Evolutionary conservation across 805 yeast genomes (phyloP), one percentile per base, ranked within the genome.

Genomic region (Ogataea methanolica): DNA sequence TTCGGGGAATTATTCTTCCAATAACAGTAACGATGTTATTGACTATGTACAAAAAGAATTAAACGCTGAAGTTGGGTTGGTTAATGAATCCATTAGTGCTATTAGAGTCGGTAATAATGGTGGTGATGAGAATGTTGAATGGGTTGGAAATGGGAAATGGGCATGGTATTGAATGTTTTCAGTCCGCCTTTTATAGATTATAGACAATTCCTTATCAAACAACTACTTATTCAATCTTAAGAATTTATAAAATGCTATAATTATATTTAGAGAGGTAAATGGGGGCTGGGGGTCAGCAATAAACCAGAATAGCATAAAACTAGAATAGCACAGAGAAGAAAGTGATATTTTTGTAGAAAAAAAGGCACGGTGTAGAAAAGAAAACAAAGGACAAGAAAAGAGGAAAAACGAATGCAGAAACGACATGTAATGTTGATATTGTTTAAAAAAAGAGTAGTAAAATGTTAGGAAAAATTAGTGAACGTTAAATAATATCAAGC

Each of bases 61-160:
- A 31, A 44, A 51, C 2, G 65, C 60, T 11, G 34, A 39, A 7
- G n/a, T 40, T 6, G 60, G 51, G 2, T 11, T 40, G 6, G 46
- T 42, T 15, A 60, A 61, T 48, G 43, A 45, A 9, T 58, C 61
- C 1, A 21, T 60, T 31, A 53, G 62, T 41, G 63, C 61, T 14
- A 36, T 59, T 15, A 21, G 47, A 21, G 38, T 54, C 46, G 36
- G 51, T 16, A 51, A 56, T 39, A 41, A 42, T 12, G 49, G 49
- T 4, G 16, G 15, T 6, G 41, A 44, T 4, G 16, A 17, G 9
- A 39, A 43, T 16, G 51, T 52, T n/a, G 50, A 41, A 7, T 61
- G 65, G 65, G 43, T 52, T 11, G 57, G 53, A 9, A 60, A 61
- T 43, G 58, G 61, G 12, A 61, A 61, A 45, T 58, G 59, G 61